Base-by-base conservation (phyloP, 345 rosid genomes). In the Gossypium mustelinum region DNA sequence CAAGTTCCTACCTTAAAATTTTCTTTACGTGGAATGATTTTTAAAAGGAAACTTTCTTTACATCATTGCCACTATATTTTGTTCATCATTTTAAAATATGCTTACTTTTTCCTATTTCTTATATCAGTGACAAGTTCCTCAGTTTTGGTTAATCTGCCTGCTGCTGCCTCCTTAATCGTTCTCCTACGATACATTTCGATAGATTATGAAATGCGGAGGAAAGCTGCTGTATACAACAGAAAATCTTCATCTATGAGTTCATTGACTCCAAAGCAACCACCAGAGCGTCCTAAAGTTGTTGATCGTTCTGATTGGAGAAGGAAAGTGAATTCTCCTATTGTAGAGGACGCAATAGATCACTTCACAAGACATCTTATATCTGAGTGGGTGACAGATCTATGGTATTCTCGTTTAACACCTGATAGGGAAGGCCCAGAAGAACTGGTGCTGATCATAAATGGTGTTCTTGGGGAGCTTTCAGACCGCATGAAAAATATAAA, bases 381-480 rank as follows among this genome's bases (percentile, higher is more conserved):
- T 27, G 99, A 95, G 84, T 95, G 98, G 97, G 88, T 95, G 18
- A 58, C 93, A 45, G 96, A 90, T 86, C 87, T 93, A 11, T 95
- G 99, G 99, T 95, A 95, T 83, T 85, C 90, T 66, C 94, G 92
- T 54, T 74, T 95, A 78, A 95, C 99, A 61, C 85, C 92, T 70
- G 99, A 95, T 85, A 85, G 71, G 77, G 86, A 91, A 81, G 98
- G 93, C 62, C 99, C 99, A 34, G 99, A 89, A 77, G 99, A 93
- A 70, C 82, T 95, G 79, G 89, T 88, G 59, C 87, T 68, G 78
- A 84, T 93, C 69, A 83, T 93, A 17, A 93, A 91, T 77, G 84
- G 85, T 78, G 94, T 86, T 83, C 85, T 93, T 24, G 99, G 97
- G 66, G 94, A 93, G 76, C 34, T 93, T 77, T 93, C 99, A 48